These are phyloP conservation scores for Sphaceloma murrayae DNA, from an alignment of 2,329 filamentous ascomycete species.

Conservation along the genomic window DNA sequence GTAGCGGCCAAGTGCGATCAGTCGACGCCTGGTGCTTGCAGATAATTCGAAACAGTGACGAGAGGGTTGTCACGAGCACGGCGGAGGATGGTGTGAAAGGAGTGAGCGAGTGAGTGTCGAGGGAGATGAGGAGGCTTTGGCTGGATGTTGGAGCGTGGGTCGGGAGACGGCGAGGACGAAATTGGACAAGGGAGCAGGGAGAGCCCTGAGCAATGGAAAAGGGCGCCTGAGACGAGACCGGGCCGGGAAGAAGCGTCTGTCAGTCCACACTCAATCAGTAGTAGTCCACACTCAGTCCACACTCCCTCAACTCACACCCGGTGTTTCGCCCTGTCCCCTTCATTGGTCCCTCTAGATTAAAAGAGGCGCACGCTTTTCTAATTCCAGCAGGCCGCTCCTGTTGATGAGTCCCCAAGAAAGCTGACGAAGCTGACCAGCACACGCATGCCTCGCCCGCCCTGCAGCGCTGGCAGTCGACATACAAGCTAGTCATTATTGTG, in stretches of 20 bases:
- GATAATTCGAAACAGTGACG: background rate
- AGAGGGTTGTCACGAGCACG: background rate
- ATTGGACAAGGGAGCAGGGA: constrained; percentile 15
- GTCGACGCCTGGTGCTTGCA: background rate
- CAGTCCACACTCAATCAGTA: background rate
- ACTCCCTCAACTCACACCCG: constrained; percentile 1
- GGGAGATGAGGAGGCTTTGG: background rate
- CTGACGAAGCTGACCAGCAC: background rate
- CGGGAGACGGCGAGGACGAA: background rate
- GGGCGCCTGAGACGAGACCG: constrained; percentile 6
- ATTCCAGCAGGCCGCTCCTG: constrained; percentile 1
- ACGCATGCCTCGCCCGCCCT: background rate
- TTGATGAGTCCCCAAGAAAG: too few relatives aligned
- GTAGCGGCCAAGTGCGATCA: constrained; percentile 1
- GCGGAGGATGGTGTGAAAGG: background rate
- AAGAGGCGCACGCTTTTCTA: constrained; percentile 14
- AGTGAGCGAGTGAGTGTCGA: background rate
- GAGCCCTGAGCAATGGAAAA: too few relatives aligned
- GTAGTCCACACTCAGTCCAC: background rate
- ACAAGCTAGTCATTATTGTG: too few relatives aligned
- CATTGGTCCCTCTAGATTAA: constrained; percentile 14
- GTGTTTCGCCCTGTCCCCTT: constrained; percentile 6
- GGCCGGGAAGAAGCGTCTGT: constrained; percentile 13
- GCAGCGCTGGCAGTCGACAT: background rate
- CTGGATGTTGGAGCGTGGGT: background rate